Conservation (phyloP, 148 eudicot species). For the Spergularia bocconei region DNA sequence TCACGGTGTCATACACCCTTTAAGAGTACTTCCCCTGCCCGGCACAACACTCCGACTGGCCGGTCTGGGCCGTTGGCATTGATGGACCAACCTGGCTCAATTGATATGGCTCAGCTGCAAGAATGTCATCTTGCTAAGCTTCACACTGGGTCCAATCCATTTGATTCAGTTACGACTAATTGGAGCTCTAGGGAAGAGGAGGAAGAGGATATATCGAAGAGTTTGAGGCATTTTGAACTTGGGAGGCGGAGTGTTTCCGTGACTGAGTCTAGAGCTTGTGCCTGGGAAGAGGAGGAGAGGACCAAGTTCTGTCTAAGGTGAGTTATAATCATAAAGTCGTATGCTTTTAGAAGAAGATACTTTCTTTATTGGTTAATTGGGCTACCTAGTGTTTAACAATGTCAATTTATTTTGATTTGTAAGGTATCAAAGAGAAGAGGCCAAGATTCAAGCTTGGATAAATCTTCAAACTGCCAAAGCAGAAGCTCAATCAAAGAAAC, state of each 20-base stretch:
- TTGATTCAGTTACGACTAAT: conserved; percentile 49
- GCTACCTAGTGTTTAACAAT: not conserved
- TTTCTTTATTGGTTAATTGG: not conserved
- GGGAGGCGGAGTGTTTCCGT: conserved; percentile 59
- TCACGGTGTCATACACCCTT: conserved; percentile 84
- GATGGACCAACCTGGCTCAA: conserved; percentile 16
- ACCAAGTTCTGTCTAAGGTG: conserved; percentile 71
- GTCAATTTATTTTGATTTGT: not conserved
- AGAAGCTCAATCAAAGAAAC: conserved; percentile 91
- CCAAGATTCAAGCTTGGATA: conserved; percentile 91
- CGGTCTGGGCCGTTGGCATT: conserved; percentile 66
- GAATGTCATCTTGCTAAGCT: conserved; percentile 74
- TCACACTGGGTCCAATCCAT: conserved; percentile 43
- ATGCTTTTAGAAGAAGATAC: not conserved
- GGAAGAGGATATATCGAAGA: conserved; percentile 90
- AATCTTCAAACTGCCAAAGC: conserved; percentile 92
- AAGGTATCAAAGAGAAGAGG: conserved; percentile 93
- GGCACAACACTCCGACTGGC: conserved; percentile 72
- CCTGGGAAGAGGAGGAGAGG: conserved; percentile 83
- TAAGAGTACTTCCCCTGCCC: conserved; percentile 60
- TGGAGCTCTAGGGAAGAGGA: conserved; percentile 93
- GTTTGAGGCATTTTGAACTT: conserved; percentile 82
- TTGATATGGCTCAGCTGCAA: conserved; percentile 49
- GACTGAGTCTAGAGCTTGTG: conserved; percentile 51
- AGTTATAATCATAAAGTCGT: not conserved